Percentiles rank a stretch among this genome's conserved stretches.
phyloP scores from a whole-genome alignment of 148 eudicot species.

The Rhododendron williamsianum region DNA sequence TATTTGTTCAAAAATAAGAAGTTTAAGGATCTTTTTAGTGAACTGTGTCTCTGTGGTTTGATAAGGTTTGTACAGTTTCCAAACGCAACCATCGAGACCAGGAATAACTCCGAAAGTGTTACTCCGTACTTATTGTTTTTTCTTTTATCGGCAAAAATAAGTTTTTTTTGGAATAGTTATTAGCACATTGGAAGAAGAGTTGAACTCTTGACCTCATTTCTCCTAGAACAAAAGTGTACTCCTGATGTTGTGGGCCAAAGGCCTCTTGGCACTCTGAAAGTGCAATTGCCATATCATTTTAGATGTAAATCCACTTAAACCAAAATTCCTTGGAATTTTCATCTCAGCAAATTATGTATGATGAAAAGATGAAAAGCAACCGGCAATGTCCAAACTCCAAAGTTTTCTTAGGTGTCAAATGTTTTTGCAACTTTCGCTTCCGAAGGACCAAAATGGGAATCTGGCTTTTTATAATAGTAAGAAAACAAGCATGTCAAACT shows the following conservation, averaged over 20 bases:
- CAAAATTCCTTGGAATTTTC: not conserved
- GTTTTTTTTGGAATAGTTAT: too few species aligned
- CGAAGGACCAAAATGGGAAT: too few species aligned
- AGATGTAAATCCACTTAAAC: not conserved
- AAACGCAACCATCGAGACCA: not conserved
- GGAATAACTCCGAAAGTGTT: not conserved
- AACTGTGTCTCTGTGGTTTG: not conserved
- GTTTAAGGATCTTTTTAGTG: not conserved
- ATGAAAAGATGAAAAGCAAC: not conserved
- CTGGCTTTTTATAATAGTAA: too few species aligned
- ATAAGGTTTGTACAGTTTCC: not conserved
- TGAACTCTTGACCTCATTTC: too few species aligned
- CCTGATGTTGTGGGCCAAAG: too few species aligned
- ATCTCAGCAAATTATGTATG: not conserved
- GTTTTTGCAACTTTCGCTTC: too few species aligned
- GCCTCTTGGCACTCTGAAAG: not conserved
- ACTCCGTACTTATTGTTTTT: too few species aligned
- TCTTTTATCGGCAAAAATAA: too few species aligned
- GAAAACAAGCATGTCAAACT: not conserved
- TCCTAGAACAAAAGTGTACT: too few species aligned
- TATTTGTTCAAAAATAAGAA: not conserved
- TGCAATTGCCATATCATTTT: not conserved
- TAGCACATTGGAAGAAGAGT: too few species aligned
- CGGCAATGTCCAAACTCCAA: too few species aligned
- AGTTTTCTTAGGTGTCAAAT: too few species aligned